Conservation (phyloP, 176 grass and related monocot genomes). For the Pontederia crassipes region DNA sequence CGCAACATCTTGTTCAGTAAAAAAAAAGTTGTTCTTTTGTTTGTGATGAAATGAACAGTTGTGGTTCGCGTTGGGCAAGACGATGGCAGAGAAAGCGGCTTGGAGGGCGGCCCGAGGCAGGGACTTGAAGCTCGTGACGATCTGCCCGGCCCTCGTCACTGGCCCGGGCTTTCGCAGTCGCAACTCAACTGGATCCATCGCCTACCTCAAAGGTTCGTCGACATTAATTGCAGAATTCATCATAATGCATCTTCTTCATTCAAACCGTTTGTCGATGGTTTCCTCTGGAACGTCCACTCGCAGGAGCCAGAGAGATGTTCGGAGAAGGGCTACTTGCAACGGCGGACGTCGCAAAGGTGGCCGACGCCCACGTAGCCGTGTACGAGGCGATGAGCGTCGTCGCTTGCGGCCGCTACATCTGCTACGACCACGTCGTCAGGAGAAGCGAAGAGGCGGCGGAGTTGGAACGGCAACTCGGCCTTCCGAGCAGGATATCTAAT, state of each 20-base stretch:
- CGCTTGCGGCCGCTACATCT: conserved; percentile 80
- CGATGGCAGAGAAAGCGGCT: conserved; percentile 79
- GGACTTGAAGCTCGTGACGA: conserved; percentile 71
- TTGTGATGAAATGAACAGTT: conserved; percentile 18
- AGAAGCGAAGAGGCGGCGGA: conserved; percentile 48
- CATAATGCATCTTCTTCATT: neutral
- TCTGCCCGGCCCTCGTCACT: conserved; percentile 77
- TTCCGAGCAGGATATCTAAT: conserved; percentile 23
- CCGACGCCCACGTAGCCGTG: conserved; percentile 56
- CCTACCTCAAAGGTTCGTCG: conserved; percentile 68
- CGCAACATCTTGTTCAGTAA: no score
- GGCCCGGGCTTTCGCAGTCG: conserved; percentile 68
- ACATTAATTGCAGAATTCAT: neutral
- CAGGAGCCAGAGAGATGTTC: conserved; percentile 66
- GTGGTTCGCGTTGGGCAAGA: conserved; percentile 89
- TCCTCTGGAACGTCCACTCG: neutral
- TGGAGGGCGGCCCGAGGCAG: conserved; percentile 85
- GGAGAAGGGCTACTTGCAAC: conserved; percentile 61
- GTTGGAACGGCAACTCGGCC: conserved; percentile 65
- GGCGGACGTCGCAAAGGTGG: conserved; percentile 57
- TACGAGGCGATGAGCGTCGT: conserved; percentile 70
- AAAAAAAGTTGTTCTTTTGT: neutral
- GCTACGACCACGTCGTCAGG: conserved; percentile 68
- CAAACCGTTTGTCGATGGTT: neutral
- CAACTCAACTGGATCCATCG: conserved; percentile 78